phyloP scores from a whole-genome alignment of 495 filamentous ascomycete species.

The Aspergillus baeticus region DNA sequence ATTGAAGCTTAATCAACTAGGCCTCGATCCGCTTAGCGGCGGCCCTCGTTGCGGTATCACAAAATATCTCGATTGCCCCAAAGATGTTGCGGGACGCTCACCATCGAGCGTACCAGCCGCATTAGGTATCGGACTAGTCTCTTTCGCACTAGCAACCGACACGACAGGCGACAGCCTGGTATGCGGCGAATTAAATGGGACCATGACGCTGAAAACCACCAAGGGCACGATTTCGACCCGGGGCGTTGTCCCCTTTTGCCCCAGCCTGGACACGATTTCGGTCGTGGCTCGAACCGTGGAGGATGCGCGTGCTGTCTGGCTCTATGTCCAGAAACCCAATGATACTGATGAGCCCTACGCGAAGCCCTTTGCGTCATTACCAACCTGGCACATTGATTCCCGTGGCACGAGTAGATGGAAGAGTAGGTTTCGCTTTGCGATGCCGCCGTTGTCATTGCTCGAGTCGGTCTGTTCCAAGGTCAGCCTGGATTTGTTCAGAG shows the following conservation, averaged over 20 bases:
- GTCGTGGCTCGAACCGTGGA: not conserved
- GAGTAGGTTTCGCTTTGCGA: not conserved
- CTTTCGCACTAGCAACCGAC: not conserved
- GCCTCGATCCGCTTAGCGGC: not conserved
- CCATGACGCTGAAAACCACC: not conserved
- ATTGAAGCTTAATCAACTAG: not conserved
- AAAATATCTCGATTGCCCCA: too few relatives aligned
- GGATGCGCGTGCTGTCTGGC: constrained; percentile 1
- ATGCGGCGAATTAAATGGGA: not conserved
- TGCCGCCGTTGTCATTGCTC: not conserved
- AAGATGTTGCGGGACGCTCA: too few relatives aligned
- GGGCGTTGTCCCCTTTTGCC: not conserved
- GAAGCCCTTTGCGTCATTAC: not conserved
- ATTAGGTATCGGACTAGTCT: not conserved
- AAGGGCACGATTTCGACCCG: not conserved
- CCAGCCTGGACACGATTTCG: not conserved
- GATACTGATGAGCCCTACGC: not conserved
- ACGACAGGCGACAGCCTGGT: not conserved
- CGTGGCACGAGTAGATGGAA: not conserved
- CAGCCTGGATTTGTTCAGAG: not conserved
- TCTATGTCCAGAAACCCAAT: not conserved
- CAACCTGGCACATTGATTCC: constrained; percentile 3
- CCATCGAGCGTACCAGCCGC: not conserved
- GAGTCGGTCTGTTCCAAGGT: not conserved
- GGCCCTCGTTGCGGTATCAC: too few relatives aligned